phyloP scores from a whole-genome alignment of 768 basidiomycete species.

The Xerocomus spinulosus region DNA sequence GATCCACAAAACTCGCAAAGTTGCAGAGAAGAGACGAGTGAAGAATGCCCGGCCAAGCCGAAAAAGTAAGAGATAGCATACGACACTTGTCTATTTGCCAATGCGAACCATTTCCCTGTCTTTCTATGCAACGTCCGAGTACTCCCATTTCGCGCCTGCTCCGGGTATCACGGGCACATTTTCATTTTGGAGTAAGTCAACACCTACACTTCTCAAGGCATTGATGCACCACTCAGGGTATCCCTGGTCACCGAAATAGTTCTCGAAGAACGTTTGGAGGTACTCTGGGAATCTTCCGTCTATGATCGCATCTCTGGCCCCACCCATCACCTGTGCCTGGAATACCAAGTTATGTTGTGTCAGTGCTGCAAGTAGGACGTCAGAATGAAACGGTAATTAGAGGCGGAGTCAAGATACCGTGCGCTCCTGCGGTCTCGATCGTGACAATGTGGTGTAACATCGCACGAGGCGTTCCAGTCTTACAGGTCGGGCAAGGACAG shows the following conservation, averaged over 20 bases:
- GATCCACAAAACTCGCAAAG: slow-evolving; percentile 72
- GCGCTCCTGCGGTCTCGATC: slow-evolving; percentile 81
- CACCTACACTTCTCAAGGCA: slow-evolving; percentile 75
- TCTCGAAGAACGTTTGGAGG: slow-evolving; percentile 67
- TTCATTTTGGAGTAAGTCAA: slow-evolving; percentile 66
- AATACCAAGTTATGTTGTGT: slow-evolving; percentile 83
- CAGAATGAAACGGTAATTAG: slow-evolving; percentile 18
- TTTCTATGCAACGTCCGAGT: slow-evolving; percentile 41
- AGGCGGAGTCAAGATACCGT: slow-evolving; percentile 46
- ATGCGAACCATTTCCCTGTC: background rate
- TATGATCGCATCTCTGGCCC: slow-evolving; percentile 76
- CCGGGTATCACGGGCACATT: slow-evolving; percentile 52
- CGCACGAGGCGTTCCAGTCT: slow-evolving; percentile 60
- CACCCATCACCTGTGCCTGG: slow-evolving; percentile 86
- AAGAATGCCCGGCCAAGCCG: slow-evolving; percentile 77
- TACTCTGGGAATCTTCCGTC: slow-evolving; percentile 75
- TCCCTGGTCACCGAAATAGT: slow-evolving; percentile 71
- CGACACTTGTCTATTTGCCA: slow-evolving; percentile 4
- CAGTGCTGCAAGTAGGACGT: slow-evolving; percentile 45
- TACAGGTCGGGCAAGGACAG: slow-evolving; percentile 88
- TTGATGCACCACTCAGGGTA: slow-evolving; percentile 90
- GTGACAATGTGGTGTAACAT: slow-evolving; percentile 72
- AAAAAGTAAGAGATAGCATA: slow-evolving; percentile 27
- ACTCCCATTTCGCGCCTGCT: slow-evolving; percentile 77
- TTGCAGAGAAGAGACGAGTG: slow-evolving; percentile 57